Base-by-base conservation (phyloP, 495 filamentous ascomycete species). In the Friedmanniomyces endolithicus region DNA sequence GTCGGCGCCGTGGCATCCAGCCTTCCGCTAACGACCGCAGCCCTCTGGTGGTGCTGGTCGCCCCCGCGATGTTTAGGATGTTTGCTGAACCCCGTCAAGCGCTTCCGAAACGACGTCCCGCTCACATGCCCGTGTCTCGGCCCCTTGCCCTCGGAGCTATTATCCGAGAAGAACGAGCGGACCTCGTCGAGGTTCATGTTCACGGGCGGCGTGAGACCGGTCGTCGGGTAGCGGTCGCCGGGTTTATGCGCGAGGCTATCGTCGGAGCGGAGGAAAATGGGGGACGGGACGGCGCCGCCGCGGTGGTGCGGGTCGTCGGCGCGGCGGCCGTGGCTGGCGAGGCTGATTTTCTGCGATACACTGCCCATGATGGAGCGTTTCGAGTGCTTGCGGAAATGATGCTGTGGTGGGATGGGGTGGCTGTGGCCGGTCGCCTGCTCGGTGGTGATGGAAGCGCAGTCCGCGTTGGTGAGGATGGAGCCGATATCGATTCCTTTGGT, bases 141-240 rank as follows among this genome's bases (percentile, higher is more conserved):
- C n/a, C n/a, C n/a, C 16, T 67, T 33, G 2, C 41, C 43, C 8
- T 59, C 51, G 4, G 68, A 71, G 60, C 67, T 72, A 50, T 73
- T 66, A 43, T 74, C 68, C 2, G 68, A 71, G 54, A 72, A 73
- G 53, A 65, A 67, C 45, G 67, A 73, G 25, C 59, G 62, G 3
- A 63, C 64, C 45, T 74, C 70, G 25, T 60, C 48, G 11, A 71
- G 44, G 52, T 64, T 57, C 11, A 63, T 44, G 35, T 43, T 59
- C 2, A 55, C 48, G 0, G 67, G 62, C 39, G 67, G 66, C 2
- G 60, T 65, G 6, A 71, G 59, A 27, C 57, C 55, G 29, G 61
- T 60, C 6, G 64, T 65, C 7, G 69, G 67, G 51, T 70, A 69
- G 62, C 65, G 65, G 24, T 63, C 71, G 50, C 64, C 72, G 41